Conservation (phyloP, 2,329 filamentous ascomycete species). For the Claviceps digitariae region DNA sequence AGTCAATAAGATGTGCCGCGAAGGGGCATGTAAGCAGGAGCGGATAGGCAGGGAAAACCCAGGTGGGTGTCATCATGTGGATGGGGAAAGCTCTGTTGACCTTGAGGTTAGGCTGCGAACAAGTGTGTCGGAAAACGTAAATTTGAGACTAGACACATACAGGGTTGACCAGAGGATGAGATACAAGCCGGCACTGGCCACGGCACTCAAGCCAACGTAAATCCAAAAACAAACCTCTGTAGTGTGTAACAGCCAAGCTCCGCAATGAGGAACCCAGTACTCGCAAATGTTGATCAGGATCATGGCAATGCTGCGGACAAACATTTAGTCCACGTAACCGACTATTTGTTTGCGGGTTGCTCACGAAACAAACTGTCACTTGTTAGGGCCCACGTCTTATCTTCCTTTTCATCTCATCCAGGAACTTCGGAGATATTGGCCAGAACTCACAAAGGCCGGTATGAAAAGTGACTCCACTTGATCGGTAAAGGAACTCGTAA, state of each 20-base stretch:
- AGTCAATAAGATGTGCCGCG: conserved; percentile 42
- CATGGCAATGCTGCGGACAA: conserved; percentile 40
- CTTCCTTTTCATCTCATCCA: background rate
- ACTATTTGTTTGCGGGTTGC: conserved; percentile 8
- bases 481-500: conserved; percentile 58
- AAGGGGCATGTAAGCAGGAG: conserved; percentile 65
- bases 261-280: conserved; percentile 52
- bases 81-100: conserved; percentile 42
- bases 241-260: conserved; percentile 43
- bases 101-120: background rate
- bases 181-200: conserved; percentile 58
- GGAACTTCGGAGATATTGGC: background rate
- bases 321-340: background rate
- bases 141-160: conserved; percentile 19
- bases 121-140: background rate
- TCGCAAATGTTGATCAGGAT: conserved; percentile 67
- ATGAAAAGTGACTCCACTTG: conserved; percentile 69
- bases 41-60: conserved; percentile 80
- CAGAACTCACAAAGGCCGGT: conserved; percentile 40
- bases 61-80: conserved; percentile 73
- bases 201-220: conserved; percentile 53
- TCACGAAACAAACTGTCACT: conserved; percentile 29
- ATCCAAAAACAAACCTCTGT: conserved; percentile 64
- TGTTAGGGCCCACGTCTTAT: background rate
- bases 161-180: conserved; percentile 54